These are phyloP conservation scores for Melampsora larici-populina DNA, from an alignment of 1,284 basidiomycete genomes.

Conservation along the genomic window DNA sequence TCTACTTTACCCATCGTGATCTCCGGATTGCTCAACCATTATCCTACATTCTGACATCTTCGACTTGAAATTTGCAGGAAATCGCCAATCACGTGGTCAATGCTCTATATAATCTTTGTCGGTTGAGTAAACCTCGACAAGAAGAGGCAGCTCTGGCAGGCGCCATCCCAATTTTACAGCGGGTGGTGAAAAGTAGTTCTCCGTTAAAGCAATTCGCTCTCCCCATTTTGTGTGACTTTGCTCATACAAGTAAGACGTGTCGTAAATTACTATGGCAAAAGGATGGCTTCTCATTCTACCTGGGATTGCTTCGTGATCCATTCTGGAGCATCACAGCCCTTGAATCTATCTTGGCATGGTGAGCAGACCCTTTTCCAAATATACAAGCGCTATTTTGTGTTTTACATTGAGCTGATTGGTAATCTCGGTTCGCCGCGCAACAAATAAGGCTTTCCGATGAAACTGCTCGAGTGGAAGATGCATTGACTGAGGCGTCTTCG, in stretches of 20 bases:
- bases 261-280: conserved; percentile 82
- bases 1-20: background rate
- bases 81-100: conserved; percentile 90
- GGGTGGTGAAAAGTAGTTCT: conserved; percentile 78
- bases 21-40: background rate
- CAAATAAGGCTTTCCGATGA: conserved; percentile 80
- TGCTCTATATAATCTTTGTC: conserved; percentile 88
- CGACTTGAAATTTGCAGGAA: conserved; percentile 63
- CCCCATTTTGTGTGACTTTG: conserved; percentile 91
- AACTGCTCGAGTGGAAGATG: conserved; percentile 85
- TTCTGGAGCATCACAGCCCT: conserved; percentile 94
- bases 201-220: conserved; percentile 94
- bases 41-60: conserved; percentile 4
- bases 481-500: conserved; percentile 67
- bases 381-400: background rate
- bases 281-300: conserved; percentile 70
- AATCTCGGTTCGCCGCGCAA: background rate
- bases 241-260: conserved; percentile 86
- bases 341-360: conserved; percentile 88
- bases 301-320: conserved; percentile 79
- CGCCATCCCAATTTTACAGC: conserved; percentile 83
- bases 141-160: conserved; percentile 95
- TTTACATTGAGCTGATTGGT: background rate
- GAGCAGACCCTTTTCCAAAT: conserved; percentile 49
- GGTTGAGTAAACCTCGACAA: conserved; percentile 87